These are phyloP conservation scores for Plasmodium fragile DNA, from an alignment of 169 alveolate species.

Conservation along the genomic window DNA sequence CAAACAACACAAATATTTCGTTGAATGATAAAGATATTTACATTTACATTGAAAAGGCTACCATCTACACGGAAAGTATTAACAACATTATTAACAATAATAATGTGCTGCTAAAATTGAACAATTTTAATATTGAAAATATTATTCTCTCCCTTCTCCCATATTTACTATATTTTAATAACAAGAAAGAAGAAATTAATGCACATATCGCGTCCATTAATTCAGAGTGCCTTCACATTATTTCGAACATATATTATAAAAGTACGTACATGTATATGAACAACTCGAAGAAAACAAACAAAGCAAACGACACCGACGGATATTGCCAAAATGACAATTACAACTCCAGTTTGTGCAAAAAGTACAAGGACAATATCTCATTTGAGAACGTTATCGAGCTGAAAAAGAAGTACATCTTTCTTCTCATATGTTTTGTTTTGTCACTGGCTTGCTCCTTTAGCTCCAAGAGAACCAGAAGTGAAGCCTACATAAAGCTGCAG, in stretches of 20 bases:
- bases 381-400: slow-evolving; percentile 57
- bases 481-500: slow-evolving; percentile 72
- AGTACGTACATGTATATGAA: slow-evolving; percentile 76
- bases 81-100: slow-evolving; percentile 72
- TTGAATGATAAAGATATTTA: slow-evolving; percentile 74
- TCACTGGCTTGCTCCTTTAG: slow-evolving; percentile 75
- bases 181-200: slow-evolving; percentile 74
- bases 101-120: slow-evolving; percentile 55
- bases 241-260: slow-evolving; percentile 76
- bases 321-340: neutral
- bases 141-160: slow-evolving; percentile 70
- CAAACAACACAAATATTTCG: slow-evolving; percentile 70
- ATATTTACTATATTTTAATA: slow-evolving; percentile 59
- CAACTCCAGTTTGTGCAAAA: neutral
- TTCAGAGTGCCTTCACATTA: slow-evolving; percentile 75
- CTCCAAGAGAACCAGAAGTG: slow-evolving; percentile 75
- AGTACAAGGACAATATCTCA: neutral
- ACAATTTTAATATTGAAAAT: slow-evolving; percentile 75
- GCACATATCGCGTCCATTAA: slow-evolving; percentile 75
- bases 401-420: slow-evolving; percentile 68
- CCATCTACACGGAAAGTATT: slow-evolving; percentile 76
- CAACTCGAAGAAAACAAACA: slow-evolving; percentile 5
- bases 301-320: neutral
- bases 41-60: slow-evolving; percentile 75
- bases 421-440: slow-evolving; percentile 68